Evolutionary conservation across 2,329 filamentous ascomycete genomes (phyloP), one percentile per base, ranked within the genome.

Genomic region (Beauveria asiatica): DNA sequence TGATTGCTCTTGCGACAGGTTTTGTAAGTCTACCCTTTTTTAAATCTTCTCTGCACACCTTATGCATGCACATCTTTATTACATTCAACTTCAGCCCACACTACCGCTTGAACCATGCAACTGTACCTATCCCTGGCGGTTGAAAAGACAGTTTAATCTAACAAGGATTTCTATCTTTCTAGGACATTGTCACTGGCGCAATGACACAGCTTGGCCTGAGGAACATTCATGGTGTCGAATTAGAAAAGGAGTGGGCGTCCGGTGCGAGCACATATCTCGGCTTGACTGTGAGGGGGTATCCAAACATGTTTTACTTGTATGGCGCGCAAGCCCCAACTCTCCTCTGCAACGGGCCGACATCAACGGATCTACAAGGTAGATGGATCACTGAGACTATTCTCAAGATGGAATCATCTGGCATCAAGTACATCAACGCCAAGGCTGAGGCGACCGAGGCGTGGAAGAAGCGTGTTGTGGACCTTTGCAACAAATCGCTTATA

Each of bases 1-100:
- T 73, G 0, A 61, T 76, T 41, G 66, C 73, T 42, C 63, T 70
- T n/a, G 70, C 70, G 37, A 67, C 69, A 0, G 75, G 75, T 0
- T 76, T 55, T 33, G 53, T 55, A 19, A 46, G 53, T 55, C 73
- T 23, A 69, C 75, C 50, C 65, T 68, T 19, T 50, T 23, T 11
- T 11, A 1, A 11, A 45, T n/a, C 19, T 10, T 13, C 10, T 11
- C 19, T 45, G n/a, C 11, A 37, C 33, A 37, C 2, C 1, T 6
- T 13, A 2, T 13, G 11, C 11, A 37, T 13, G 5, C 33, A 37
- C 5, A 16, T 37, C 2, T 13, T 16, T 5, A 13, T 37, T 37
- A 13, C 11, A 37, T 37, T 6, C 5, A 13, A 37, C 5, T 5
- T 6, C 1, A 16, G 6, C 11, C 5, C 9, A 37, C 5, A 6